Evolutionary conservation across 495 filamentous ascomycete genomes (phyloP).

Genomic region (Penicillium maclennaniae): DNA sequence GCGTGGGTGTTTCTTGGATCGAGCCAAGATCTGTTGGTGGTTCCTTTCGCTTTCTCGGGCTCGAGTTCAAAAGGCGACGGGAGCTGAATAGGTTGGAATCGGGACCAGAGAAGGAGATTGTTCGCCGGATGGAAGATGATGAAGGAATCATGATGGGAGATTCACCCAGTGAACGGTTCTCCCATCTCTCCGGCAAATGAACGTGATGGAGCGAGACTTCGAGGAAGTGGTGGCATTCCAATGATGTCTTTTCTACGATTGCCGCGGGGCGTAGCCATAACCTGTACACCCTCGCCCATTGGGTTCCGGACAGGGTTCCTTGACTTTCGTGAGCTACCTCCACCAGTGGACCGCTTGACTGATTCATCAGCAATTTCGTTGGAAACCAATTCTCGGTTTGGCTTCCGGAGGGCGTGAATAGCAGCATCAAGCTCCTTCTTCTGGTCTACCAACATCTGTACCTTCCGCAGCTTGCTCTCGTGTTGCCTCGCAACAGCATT

Average conservation of each 20-base stretch:
- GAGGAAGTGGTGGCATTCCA: conserved; percentile 32
- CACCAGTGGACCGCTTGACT: conserved; percentile 50
- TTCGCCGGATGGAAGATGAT: conserved; percentile 21
- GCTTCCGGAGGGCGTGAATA: conserved; percentile 78
- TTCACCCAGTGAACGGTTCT: conserved; percentile 19
- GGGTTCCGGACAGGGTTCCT: conserved; percentile 64
- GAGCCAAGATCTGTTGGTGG: conserved; percentile 17
- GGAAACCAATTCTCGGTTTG: conserved; percentile 75
- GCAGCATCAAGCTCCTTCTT: conserved; percentile 80
- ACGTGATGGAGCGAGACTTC: conserved; percentile 24
- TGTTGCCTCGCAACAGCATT: conserved; percentile 51
- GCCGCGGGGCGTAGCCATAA: conserved; percentile 73
- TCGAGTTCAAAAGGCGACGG: background rate
- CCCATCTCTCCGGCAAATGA: conserved; percentile 26
- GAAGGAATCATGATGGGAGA: conserved; percentile 28
- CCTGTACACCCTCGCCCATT: conserved; percentile 56
- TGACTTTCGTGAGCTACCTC: conserved; percentile 46
- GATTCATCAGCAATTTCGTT: conserved; percentile 68
- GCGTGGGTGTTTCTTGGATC: conserved; percentile 54
- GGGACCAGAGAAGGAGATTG: conserved; percentile 26
- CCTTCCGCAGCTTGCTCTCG: conserved; percentile 66
- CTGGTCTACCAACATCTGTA: conserved; percentile 59
- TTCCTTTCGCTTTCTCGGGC: conserved; percentile 4
- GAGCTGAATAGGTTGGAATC: conserved; percentile 23
- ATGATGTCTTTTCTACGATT: conserved; percentile 38